These are phyloP conservation scores for Neurospora sublineolata DNA, from an alignment of 495 filamentous ascomycete genomes.

Conservation along the genomic window DNA sequence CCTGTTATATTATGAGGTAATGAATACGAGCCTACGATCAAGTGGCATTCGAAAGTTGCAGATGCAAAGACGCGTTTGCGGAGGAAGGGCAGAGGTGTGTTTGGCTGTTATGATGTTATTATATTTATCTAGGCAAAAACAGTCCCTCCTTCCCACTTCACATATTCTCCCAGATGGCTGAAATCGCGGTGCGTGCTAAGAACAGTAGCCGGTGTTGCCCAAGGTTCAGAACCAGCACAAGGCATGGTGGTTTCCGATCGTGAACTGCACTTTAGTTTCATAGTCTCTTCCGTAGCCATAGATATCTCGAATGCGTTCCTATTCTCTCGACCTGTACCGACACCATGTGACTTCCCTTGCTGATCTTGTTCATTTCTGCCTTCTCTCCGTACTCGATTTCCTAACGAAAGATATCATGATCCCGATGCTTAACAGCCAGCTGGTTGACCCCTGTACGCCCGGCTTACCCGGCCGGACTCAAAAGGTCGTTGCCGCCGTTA, in stretches of 20 bases:
- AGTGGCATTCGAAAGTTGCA: neutral
- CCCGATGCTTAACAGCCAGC: neutral
- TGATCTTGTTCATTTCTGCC: neutral
- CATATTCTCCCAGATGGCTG: neutral
- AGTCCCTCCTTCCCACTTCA: neutral
- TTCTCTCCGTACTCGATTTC: neutral
- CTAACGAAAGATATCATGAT: neutral
- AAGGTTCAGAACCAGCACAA: neutral
- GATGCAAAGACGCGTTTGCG: neutral
- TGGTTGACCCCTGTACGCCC: neutral
- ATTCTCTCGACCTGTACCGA: neutral
- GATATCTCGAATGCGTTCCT: neutral
- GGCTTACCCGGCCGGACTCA: neutral
- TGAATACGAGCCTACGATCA: neutral
- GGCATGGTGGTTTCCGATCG: neutral
- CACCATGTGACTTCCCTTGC: neutral
- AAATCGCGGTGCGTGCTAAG: neutral
- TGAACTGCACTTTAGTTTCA: neutral
- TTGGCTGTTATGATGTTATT: neutral
- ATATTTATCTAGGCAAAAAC: neutral
- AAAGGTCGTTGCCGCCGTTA: neutral
- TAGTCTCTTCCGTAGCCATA: neutral
- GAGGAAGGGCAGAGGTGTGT: neutral
- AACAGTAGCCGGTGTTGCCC: neutral
- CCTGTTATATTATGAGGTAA: neutral